Conservation (phyloP, 2,329 filamentous ascomycete genomes). For the Pezicula neosporulosa region DNA sequence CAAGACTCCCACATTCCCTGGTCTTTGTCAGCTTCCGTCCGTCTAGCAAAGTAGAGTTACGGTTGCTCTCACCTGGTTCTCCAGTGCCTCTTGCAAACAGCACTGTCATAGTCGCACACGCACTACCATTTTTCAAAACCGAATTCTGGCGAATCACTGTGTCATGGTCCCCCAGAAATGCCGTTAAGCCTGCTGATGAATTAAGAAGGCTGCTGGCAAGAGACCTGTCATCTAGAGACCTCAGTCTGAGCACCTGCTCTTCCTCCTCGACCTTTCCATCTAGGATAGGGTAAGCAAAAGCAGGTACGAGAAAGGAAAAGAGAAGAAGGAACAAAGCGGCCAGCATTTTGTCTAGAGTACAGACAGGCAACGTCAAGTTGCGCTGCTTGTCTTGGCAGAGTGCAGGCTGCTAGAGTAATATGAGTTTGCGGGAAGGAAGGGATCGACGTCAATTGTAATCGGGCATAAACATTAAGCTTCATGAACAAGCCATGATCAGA, state of each 20-base stretch:
- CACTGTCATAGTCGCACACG: constrained; percentile 22
- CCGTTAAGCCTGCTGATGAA: constrained; percentile 3
- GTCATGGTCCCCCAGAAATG: constrained; percentile 10
- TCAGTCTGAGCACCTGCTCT: neutral
- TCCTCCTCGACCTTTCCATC: neutral
- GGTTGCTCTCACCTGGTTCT: constrained; percentile 18
- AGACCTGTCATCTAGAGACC: constrained; percentile 3
- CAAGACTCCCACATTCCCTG: constrained; percentile 24
- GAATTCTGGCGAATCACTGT: constrained; percentile 15
- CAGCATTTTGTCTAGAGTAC: neutral
- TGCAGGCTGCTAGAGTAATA: neutral
- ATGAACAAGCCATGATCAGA: neutral
- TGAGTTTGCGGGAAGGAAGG: neutral
- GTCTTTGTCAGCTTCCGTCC: neutral
- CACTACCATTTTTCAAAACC: constrained; percentile 13
- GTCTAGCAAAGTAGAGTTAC: neutral
- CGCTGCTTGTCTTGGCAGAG: neutral
- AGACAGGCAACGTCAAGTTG: neutral
- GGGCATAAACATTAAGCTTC: neutral
- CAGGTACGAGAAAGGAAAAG: neutral
- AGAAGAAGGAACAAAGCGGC: neutral
- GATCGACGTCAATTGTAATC: neutral
- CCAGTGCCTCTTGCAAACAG: constrained; percentile 22
- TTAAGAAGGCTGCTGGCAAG: constrained; percentile 2
- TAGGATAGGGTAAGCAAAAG: neutral